phyloP scores from a whole-genome alignment of 2,329 filamentous ascomycete genomes.

The Ophiostoma sp. region DNA sequence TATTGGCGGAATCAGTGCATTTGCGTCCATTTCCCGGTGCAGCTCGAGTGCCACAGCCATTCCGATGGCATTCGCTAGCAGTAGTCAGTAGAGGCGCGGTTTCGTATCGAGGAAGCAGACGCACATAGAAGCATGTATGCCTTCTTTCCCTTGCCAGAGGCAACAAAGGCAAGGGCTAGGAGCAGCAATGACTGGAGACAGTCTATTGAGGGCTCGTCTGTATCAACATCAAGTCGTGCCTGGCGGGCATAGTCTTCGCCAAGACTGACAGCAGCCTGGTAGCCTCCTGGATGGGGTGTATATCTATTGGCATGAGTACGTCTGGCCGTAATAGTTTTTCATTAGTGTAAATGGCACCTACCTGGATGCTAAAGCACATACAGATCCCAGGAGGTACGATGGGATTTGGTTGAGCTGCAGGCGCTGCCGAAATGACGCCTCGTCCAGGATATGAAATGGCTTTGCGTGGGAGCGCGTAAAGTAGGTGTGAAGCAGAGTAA shows the following conservation, averaged over 20 bases:
- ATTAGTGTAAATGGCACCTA: conserved; percentile 32
- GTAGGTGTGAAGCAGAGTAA: conserved; percentile 68
- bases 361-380: conserved; percentile 60
- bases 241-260: conserved; percentile 69
- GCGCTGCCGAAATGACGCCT: conserved; percentile 65
- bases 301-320: conserved; percentile 48
- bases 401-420: conserved; percentile 63
- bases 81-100: neutral
- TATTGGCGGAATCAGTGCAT: conserved; percentile 55
- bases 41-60: conserved; percentile 80
- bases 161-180: conserved; percentile 69
- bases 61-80: conserved; percentile 63
- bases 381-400: conserved; percentile 48
- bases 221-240: conserved; percentile 64
- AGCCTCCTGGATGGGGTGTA: conserved; percentile 60
- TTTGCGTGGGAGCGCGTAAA: conserved; percentile 75
- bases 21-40: conserved; percentile 66
- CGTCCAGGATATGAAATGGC: conserved; percentile 75
- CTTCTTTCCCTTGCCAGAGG: conserved; percentile 73
- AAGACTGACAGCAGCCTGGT: conserved; percentile 60
- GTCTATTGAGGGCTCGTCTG: conserved; percentile 76
- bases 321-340: neutral
- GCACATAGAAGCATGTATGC: conserved; percentile 80
- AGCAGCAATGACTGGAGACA: conserved; percentile 69
- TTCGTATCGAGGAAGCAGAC: conserved; percentile 24